Evolutionary conservation across 805 yeast species (phyloP).

Genomic region (Candida maesae): DNA sequence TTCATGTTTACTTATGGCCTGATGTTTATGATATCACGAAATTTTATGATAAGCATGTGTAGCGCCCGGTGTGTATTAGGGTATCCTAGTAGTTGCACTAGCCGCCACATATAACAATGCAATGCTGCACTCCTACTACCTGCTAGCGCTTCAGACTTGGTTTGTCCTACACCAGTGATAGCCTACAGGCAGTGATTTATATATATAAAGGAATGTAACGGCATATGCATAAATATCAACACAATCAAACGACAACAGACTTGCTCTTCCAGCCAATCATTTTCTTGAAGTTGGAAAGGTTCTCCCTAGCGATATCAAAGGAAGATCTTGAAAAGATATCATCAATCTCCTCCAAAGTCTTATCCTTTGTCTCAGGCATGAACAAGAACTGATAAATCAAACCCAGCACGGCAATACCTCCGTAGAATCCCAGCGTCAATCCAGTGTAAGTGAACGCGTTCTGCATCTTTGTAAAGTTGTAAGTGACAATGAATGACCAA

Average conservation of each 20-base stretch:
- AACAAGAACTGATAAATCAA: slow-evolving; percentile 49
- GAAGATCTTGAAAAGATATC: slow-evolving; percentile 53
- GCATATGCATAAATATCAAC: neutral
- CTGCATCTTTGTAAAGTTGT: slow-evolving; percentile 57
- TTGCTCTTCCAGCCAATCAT: slow-evolving; percentile 7
- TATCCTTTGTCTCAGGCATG: slow-evolving; percentile 71
- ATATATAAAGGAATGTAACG: too few relatives aligned
- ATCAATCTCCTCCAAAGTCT: slow-evolving; percentile 70
- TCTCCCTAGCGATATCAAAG: slow-evolving; percentile 29
- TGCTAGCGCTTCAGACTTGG: too few relatives aligned
- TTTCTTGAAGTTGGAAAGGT: slow-evolving; percentile 17
- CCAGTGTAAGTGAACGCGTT: slow-evolving; percentile 58
- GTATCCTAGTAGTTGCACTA: too few relatives aligned
- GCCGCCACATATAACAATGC: too few relatives aligned
- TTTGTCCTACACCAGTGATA: too few relatives aligned
- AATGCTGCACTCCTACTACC: too few relatives aligned
- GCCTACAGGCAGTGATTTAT: too few relatives aligned
- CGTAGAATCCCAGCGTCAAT: slow-evolving; percentile 61
- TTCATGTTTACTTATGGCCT: too few relatives aligned
- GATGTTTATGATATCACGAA: too few relatives aligned
- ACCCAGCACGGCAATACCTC: slow-evolving; percentile 61
- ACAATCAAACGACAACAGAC: too few relatives aligned
- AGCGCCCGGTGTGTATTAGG: too few relatives aligned
- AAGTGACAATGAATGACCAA: slow-evolving; percentile 62
- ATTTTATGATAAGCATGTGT: too few relatives aligned